Evolutionary conservation across 306 rosid species (phyloP).

Genomic region (Pyrus communis): DNA sequence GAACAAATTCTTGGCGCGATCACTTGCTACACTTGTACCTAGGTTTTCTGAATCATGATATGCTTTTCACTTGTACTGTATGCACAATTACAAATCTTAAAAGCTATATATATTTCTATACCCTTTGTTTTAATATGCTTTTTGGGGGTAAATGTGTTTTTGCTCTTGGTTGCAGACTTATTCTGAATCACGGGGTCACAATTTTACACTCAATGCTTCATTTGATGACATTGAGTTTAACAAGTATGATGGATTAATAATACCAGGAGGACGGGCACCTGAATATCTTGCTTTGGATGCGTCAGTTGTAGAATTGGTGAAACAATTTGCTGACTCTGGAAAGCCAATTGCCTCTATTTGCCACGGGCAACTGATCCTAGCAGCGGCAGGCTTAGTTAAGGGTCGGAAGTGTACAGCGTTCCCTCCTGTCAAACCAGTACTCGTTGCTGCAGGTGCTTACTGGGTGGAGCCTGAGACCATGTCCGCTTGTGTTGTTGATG

Average conservation of each 20-base stretch:
- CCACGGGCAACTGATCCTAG: conserved; percentile 80
- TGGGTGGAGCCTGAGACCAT: conserved; percentile 75
- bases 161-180: conserved; percentile 41
- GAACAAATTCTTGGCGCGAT: too few species aligned
- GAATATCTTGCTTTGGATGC: conserved; percentile 66
- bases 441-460: conserved; percentile 68
- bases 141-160: not conserved
- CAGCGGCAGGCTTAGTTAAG: conserved; percentile 61
- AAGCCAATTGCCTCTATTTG: conserved; percentile 68
- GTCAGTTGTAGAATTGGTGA: conserved; percentile 43
- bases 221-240: conserved; percentile 55
- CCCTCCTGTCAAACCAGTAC: conserved; percentile 46
- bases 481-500: conserved; percentile 54
- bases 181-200: conserved; percentile 71
- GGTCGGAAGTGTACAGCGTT: conserved; percentile 67
- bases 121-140: not conserved
- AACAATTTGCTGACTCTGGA: conserved; percentile 36
- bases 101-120: not conserved
- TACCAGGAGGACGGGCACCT: conserved; percentile 95
- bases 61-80: not conserved
- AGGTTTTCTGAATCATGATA: not conserved
- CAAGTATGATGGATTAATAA: conserved; percentile 67
- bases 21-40: too few species aligned
- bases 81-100: not conserved
- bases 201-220: conserved; percentile 71